Evolutionary conservation across 768 basidiomycete species (phyloP).

Genomic region (Chiua virens): DNA sequence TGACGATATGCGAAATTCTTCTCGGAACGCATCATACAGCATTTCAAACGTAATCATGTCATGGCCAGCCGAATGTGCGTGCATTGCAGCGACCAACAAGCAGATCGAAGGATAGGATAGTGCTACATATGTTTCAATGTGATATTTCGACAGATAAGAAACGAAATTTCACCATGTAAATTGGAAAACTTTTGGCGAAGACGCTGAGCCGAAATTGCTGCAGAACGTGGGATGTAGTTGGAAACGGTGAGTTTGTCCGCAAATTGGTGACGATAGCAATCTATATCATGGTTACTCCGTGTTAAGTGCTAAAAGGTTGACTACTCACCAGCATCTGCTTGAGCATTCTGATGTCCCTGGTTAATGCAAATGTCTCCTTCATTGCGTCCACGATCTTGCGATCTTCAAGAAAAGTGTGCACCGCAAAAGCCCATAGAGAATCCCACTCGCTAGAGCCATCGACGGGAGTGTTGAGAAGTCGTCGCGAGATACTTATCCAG

Average conservation of each 20-base stretch:
- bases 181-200: conserved; percentile 52
- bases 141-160: background rate
- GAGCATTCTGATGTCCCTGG: conserved; percentile 59
- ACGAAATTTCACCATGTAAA: conserved; percentile 48
- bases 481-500: conserved; percentile 52
- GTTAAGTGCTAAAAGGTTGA: background rate
- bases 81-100: conserved; percentile 82
- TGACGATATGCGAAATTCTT: conserved; percentile 68
- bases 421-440: conserved; percentile 52
- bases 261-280: conserved; percentile 45
- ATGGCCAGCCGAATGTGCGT: conserved; percentile 74
- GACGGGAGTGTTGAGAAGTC: conserved; percentile 37
- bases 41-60: conserved; percentile 88
- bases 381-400: conserved; percentile 43
- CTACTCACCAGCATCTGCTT: conserved; percentile 58
- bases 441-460: conserved; percentile 52
- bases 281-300: conserved; percentile 32
- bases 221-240: conserved; percentile 43
- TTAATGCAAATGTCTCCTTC: conserved; percentile 60
- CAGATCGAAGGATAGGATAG: conserved; percentile 79
- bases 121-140: conserved; percentile 39
- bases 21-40: conserved; percentile 76
- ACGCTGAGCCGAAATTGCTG: conserved; percentile 52
- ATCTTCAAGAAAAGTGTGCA: conserved; percentile 60
- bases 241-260: conserved; percentile 52